Evolutionary conservation across 805 yeast genomes (phyloP).

Genomic region (Saturnispora sanitii): DNA sequence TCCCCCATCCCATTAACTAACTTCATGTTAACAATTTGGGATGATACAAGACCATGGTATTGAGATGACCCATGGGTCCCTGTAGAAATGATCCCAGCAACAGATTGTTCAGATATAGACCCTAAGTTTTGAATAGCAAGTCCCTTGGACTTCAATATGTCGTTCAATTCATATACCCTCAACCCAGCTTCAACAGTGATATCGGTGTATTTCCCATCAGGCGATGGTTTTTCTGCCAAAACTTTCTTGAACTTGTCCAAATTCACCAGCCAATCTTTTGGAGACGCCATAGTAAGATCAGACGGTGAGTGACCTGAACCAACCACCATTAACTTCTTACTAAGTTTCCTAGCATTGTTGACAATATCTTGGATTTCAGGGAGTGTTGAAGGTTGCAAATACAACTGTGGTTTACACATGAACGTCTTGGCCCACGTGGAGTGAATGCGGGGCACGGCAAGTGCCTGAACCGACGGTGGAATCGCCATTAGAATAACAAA

Average conservation of each 20-base stretch:
- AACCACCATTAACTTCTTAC: conserved; percentile 67
- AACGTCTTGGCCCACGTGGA: conserved; percentile 90
- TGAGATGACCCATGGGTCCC: conserved; percentile 97
- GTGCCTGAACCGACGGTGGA: conserved; percentile 20
- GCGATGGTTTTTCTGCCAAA: conserved; percentile 32
- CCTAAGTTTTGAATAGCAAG: conserved; percentile 87
- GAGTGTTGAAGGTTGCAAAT: conserved; percentile 63
- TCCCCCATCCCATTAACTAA: conserved; percentile 72
- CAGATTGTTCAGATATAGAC: conserved; percentile 84
- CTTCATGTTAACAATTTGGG: conserved; percentile 73
- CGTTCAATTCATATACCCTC: conserved; percentile 65
- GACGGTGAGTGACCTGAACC: conserved; percentile 97
- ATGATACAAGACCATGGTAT: conserved; percentile 81
- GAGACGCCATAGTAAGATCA: conserved; percentile 67
- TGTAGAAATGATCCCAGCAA: conserved; percentile 93
- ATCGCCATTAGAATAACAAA: conserved; percentile 9
- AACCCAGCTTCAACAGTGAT: conserved; percentile 93
- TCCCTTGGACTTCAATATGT: conserved; percentile 48
- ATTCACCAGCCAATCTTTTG: conserved; percentile 76
- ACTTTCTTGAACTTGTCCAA: conserved; percentile 66
- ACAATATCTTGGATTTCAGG: conserved; percentile 66
- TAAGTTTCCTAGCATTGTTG: conserved; percentile 45
- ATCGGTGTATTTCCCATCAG: conserved; percentile 67
- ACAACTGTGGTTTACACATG: conserved; percentile 61
- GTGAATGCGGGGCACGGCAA: conserved; percentile 38